A percentile compares a stretch with the other conserved stretches of the same genome.
phyloP scores from a whole-genome alignment of 2,329 filamentous ascomycete genomes.

The Hirsutella thompsonii region DNA sequence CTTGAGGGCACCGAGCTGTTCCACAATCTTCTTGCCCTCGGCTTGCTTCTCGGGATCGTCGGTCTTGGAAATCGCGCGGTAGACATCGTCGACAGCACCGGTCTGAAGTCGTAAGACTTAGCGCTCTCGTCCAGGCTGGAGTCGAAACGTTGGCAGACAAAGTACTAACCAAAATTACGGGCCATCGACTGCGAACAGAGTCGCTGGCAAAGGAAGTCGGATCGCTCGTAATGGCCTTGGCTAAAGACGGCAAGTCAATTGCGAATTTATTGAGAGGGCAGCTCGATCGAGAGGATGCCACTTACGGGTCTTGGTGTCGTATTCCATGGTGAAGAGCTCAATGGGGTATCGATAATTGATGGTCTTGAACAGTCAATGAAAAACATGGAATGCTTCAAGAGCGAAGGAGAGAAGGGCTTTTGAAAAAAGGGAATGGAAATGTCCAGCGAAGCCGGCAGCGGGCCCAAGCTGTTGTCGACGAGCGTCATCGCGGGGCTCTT shows the following conservation, averaged over 20 bases:
- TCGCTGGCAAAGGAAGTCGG: conserved; percentile 74
- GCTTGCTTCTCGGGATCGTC: conserved; percentile 50
- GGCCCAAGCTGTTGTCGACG: background rate
- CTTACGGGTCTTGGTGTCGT: conserved; percentile 62
- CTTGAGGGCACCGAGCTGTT: conserved; percentile 70
- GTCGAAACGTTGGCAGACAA: background rate
- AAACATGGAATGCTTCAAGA: background rate
- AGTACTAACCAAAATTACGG: conserved; percentile 68
- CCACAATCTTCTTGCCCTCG: conserved; percentile 80
- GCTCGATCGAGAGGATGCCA: conserved; percentile 3
- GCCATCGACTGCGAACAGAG: conserved; percentile 83
- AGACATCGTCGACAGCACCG: conserved; percentile 86
- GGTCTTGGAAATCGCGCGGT: conserved; percentile 52
- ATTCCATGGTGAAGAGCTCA: conserved; percentile 45
- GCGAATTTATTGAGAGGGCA: conserved; percentile 2
- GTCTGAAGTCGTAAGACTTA: conserved; percentile 49
- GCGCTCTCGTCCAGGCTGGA: background rate
- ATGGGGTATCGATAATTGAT: too few relatives aligned
- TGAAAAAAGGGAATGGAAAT: background rate
- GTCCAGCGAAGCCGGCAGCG: background rate
- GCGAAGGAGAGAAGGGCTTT: background rate
- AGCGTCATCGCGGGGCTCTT: background rate
- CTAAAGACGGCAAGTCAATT: conserved; percentile 27
- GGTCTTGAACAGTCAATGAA: too few relatives aligned
- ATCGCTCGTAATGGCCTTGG: conserved; percentile 68